These are phyloP conservation scores for Pichia kluyveri DNA, from an alignment of 805 yeast genomes.

Conservation along the genomic window DNA sequence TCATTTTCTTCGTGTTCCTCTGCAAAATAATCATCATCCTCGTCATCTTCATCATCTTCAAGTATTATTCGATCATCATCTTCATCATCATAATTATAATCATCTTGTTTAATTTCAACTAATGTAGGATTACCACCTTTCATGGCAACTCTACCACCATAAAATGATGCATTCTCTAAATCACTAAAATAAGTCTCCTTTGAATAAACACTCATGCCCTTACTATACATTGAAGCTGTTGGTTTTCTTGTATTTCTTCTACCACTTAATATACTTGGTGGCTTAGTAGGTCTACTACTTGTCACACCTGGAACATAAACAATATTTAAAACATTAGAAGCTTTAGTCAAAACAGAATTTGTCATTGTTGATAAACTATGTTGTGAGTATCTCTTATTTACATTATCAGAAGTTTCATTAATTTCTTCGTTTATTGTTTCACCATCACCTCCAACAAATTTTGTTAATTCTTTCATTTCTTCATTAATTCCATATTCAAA, in stretches of 20 bases:
- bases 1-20: constrained; percentile 17
- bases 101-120: constrained; percentile 21
- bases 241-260: constrained; percentile 10
- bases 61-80: neutral
- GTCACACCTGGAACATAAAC: constrained; percentile 95
- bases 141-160: constrained; percentile 25
- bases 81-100: constrained; percentile 17
- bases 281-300: constrained; percentile 20
- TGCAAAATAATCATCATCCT: constrained; percentile 13
- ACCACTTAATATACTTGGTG: constrained; percentile 7
- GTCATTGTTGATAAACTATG: constrained; percentile 32
- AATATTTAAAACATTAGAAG: constrained; percentile 82
- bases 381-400: constrained; percentile 19
- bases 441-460: constrained; percentile 23
- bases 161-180: constrained; percentile 25
- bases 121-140: constrained; percentile 20
- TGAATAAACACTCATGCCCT: constrained; percentile 22
- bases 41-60: neutral
- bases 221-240: constrained; percentile 13
- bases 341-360: constrained; percentile 63
- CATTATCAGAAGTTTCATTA: neutral
- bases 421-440: constrained; percentile 13
- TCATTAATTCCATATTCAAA: constrained; percentile 11
- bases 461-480: constrained; percentile 5
- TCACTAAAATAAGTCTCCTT: constrained; percentile 27